Percentiles rank a stretch among this genome's conserved stretches.
phyloP scores from a whole-genome alignment of 345 rosid species.

The Erodium maritimum region DNA sequence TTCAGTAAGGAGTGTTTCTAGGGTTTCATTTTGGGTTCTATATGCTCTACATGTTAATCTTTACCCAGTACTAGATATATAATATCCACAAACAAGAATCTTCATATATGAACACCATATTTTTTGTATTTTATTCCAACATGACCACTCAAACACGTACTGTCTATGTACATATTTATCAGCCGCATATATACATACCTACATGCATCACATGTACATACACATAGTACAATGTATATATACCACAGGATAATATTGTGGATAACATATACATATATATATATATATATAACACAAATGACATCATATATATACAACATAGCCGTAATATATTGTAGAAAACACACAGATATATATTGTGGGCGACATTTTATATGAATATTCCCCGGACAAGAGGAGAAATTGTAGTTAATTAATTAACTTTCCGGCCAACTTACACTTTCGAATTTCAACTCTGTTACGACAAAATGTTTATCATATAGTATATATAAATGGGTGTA shows the following conservation, averaged over 20 bases:
- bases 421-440: slow-evolving; percentile 40
- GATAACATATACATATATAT: too few relatives aligned
- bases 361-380: too few relatives aligned
- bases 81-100: not conserved
- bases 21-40: not conserved
- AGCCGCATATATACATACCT: not conserved
- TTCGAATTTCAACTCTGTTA: slow-evolving; percentile 1
- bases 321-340: too few relatives aligned
- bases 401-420: slow-evolving; percentile 28
- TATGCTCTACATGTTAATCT: slow-evolving; percentile 10
- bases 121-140: too few relatives aligned
- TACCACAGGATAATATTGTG: too few relatives aligned
- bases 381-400: not conserved
- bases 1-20: not conserved
- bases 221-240: not conserved
- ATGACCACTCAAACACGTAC: not conserved
- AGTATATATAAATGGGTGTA: slow-evolving; percentile 22
- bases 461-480: slow-evolving; percentile 15
- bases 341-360: too few relatives aligned
- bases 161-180: too few relatives aligned
- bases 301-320: too few relatives aligned
- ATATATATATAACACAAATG: too few relatives aligned
- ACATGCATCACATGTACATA: not conserved
- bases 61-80: slow-evolving; percentile 2
- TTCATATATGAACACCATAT: not conserved